phyloP scores from a whole-genome alignment of 208 protist genomes.

The Porcisia deanei region DNA sequence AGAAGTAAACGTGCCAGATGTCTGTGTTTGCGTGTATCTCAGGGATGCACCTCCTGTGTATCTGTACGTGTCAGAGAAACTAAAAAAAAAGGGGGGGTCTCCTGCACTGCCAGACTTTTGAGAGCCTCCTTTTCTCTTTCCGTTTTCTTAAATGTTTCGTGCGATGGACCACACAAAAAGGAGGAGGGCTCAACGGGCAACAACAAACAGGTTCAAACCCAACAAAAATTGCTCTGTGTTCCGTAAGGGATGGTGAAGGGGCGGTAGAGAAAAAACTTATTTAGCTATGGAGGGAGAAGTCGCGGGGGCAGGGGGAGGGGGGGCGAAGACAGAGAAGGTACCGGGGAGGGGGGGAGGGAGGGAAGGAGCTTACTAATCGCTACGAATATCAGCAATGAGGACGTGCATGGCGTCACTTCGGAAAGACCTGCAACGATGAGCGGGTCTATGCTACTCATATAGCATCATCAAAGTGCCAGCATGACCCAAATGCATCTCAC shows the following conservation, averaged over 20 bases:
- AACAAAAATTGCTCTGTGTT: not conserved
- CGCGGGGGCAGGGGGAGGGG: no score
- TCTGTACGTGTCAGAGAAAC: not conserved
- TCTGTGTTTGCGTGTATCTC: not conserved
- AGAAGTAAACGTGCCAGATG: not conserved
- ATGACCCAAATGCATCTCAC: no score
- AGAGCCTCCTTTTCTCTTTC: no score
- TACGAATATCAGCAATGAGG: no score
- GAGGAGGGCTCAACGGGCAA: not conserved
- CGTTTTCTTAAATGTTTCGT: not conserved
- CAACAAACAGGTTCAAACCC: not conserved
- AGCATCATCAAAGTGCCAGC: no score
- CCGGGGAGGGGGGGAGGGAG: not conserved
- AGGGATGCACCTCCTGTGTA: not conserved
- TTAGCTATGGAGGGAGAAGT: not conserved
- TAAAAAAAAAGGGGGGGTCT: not conserved
- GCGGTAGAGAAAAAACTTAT: not conserved
- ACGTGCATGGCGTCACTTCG: not conserved
- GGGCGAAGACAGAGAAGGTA: not conserved
- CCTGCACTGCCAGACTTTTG: not conserved
- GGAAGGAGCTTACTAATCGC: not conserved
- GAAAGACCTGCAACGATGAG: not conserved
- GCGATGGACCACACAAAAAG: not conserved
- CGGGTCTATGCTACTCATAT: no score
- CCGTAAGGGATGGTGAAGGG: not conserved